These are phyloP conservation scores for Kodamaea ohmeri DNA, from an alignment of 1,139 yeast genomes.

Conservation along the genomic window DNA sequence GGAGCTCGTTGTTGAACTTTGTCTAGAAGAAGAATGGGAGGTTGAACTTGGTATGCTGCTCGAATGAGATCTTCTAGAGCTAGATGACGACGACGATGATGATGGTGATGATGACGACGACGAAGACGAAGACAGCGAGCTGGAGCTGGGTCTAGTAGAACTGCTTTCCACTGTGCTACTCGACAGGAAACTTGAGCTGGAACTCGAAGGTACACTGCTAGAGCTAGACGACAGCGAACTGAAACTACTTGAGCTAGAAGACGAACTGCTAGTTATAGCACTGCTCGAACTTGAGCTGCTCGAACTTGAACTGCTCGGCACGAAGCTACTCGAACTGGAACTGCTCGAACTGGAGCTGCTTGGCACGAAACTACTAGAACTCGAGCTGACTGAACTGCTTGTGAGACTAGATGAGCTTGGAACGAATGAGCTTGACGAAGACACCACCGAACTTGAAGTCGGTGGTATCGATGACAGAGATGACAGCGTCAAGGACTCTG, in stretches of 20 bases:
- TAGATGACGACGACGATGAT: slow-evolving; percentile 9
- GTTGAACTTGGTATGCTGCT: slow-evolving; percentile 8
- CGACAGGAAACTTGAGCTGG: neutral
- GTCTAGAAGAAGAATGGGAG: neutral
- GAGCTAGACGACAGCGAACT: neutral
- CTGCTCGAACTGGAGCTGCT: slow-evolving; percentile 1
- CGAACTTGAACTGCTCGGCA: neutral
- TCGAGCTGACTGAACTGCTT: slow-evolving; percentile 3
- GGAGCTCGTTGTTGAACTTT: slow-evolving; percentile 1
- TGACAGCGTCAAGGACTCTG: too few species aligned
- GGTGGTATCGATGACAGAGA: too few species aligned
- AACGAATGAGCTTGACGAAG: slow-evolving; percentile 5
- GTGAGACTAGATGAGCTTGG: slow-evolving; percentile 1
- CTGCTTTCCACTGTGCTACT: slow-evolving; percentile 1
- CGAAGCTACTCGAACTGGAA: neutral
- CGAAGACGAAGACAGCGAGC: slow-evolving; percentile 8
- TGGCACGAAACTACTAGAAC: neutral
- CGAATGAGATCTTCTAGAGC: slow-evolving; percentile 6
- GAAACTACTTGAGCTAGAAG: neutral
- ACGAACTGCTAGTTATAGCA: neutral
- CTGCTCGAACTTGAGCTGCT: neutral
- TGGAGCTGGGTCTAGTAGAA: slow-evolving; percentile 13
- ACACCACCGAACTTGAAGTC: slow-evolving; percentile 1
- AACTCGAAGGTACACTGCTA: slow-evolving; percentile 1
- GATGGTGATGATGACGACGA: slow-evolving; percentile 16